A percentile compares a stretch with the other conserved stretches of the same genome.
Evolutionary conservation across 805 yeast genomes (phyloP).

Genomic region (Blastobotrys terrestris): DNA sequence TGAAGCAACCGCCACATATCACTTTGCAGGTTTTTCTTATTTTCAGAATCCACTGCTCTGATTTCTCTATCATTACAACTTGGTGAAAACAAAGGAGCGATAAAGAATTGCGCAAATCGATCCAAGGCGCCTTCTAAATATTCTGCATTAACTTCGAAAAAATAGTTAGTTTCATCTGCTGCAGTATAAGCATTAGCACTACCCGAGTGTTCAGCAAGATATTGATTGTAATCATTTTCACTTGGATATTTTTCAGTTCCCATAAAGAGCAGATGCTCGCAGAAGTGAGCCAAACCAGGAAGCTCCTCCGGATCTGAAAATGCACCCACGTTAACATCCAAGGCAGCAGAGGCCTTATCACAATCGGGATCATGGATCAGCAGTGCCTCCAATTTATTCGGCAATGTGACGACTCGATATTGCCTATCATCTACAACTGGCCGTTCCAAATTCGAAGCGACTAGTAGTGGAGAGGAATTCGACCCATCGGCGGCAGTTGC

Average conservation of each 20-base stretch:
- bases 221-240: slow-evolving; percentile 70
- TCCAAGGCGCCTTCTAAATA: slow-evolving; percentile 83
- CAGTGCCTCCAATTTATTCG: slow-evolving; percentile 63
- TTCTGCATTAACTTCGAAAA: slow-evolving; percentile 73
- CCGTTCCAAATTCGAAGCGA: slow-evolving; percentile 33
- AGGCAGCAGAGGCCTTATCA: slow-evolving; percentile 58
- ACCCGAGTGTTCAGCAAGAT: slow-evolving; percentile 78
- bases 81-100: slow-evolving; percentile 66
- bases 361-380: slow-evolving; percentile 71
- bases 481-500: neutral
- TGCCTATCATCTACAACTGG: slow-evolving; percentile 60
- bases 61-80: slow-evolving; percentile 87
- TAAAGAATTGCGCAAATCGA: slow-evolving; percentile 88
- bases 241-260: slow-evolving; percentile 71
- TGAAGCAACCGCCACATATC: slow-evolving; percentile 88
- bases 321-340: slow-evolving; percentile 77
- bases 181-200: slow-evolving; percentile 90
- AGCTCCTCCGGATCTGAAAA: slow-evolving; percentile 64
- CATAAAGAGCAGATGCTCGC: slow-evolving; percentile 81
- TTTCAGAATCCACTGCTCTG: slow-evolving; percentile 92
- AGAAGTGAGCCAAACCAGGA: slow-evolving; percentile 83
- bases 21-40: slow-evolving; percentile 86
- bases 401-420: slow-evolving; percentile 60
- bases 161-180: slow-evolving; percentile 82
- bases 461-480: slow-evolving; percentile 8